Evolutionary conservation across 2,329 filamentous ascomycete species (phyloP), one percentile per base, ranked within the genome.

Genomic region (Pyricularia sp.): DNA sequence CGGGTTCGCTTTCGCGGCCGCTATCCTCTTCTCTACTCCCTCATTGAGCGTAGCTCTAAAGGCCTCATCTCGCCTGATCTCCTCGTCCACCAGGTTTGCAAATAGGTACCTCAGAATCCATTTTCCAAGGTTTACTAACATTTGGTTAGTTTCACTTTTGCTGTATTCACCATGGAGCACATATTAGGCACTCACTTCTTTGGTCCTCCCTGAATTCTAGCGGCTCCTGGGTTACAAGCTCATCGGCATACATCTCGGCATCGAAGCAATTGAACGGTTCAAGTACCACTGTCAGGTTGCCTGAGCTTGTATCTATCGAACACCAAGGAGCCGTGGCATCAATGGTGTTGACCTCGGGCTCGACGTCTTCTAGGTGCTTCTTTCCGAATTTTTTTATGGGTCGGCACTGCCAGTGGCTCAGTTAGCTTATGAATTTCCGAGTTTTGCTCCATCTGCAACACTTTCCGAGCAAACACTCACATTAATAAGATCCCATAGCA

Each of bases 231-330:
- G 94, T 73, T 59, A 89, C 83, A 50, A 96, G 81, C 79, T 98
- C 94, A 76, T 99, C 95, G 0, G 93, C 94, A 77, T 99, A 99
- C 78, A 97, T 91, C 76, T 99, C 95, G 20, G 94, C 95, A 79
- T 99, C 95, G 74, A 99, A 99, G 77, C 94, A 97, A 73, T 96
- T 96, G 75, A 95, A 96, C 59, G 94, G 92, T 76, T 99, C 95
- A 23, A 99, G 79, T 23, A 96, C 90, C 3, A 97, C 94, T 2
- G 93, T 94, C 69, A 99, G 82, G 71, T 92, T 93, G 50, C 95
- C 95, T 4, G 94, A 98, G 73, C 94, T 90, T 25, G 94, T 94
- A 75, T 99, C 93, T 68, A 98, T 91, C 1, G 92, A 92, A 77
- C 95, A 99, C 95, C 95, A 99, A 68, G 97, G 94, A 4, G 94